A percentile compares a stretch with the other conserved stretches of the same genome.
Evolutionary conservation across 208 protist species (phyloP).

Genomic region (Spongospora subterranea): DNA sequence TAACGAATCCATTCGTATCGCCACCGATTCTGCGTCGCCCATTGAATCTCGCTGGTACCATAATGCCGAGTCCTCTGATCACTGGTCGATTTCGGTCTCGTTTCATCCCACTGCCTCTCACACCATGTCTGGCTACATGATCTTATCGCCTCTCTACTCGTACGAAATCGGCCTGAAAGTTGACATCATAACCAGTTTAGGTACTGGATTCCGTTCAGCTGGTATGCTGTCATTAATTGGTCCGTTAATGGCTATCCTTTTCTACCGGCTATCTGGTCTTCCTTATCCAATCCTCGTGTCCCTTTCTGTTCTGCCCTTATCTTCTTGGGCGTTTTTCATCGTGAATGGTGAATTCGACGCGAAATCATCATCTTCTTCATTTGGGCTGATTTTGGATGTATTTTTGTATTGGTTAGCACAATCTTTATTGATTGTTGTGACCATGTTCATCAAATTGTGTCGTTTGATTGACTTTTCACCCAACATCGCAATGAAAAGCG

Average conservation of each 20-base stretch:
- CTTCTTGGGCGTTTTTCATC: background rate
- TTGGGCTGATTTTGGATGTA: background rate
- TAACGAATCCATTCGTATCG: background rate
- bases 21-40: background rate
- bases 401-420: background rate
- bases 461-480: background rate
- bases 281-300: background rate
- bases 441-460: background rate
- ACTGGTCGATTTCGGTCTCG: background rate
- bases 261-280: background rate
- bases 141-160: background rate
- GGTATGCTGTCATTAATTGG: background rate
- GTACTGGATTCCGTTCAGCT: background rate
- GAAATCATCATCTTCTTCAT: background rate
- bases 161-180: background rate
- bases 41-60: slow-evolving; percentile 14
- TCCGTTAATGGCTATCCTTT: background rate
- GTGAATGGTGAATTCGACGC: background rate
- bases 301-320: background rate
- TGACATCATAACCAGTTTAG: slow-evolving; percentile 21
- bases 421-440: background rate
- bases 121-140: background rate
- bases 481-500: background rate
- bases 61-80: background rate
- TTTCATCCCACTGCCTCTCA: background rate